Evolutionary conservation across 1,139 yeast genomes (phyloP).

Genomic region (Magnusiomyces suaveolens): DNA sequence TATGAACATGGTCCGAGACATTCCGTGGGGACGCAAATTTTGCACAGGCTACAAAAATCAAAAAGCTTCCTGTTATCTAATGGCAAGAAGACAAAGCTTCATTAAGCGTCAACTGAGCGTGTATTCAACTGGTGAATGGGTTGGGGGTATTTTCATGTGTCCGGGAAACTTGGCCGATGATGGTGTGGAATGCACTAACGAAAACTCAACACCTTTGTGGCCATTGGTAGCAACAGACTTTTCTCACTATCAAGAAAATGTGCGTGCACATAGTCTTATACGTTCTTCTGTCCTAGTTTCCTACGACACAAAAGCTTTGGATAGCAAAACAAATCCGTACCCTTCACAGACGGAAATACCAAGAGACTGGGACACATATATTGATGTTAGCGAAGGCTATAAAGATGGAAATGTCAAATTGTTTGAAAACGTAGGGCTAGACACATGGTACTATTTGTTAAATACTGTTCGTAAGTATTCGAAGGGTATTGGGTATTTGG

Average conservation of each 20-base stretch:
- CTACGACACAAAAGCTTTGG: not conserved
- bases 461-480: not conserved
- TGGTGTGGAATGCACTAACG: not conserved
- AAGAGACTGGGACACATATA: not conserved
- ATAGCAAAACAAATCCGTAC: not conserved
- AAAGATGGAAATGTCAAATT: not conserved
- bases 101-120: not conserved
- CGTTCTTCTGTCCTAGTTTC: not conserved
- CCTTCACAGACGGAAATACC: not conserved
- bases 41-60: slow-evolving; percentile 1
- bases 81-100: not conserved
- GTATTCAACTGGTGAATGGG: not conserved
- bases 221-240: not conserved
- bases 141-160: not conserved
- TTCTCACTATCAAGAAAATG: not conserved
- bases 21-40: slow-evolving; percentile 1
- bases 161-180: not conserved
- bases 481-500: not conserved
- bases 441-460: not conserved
- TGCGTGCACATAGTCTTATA: not conserved
- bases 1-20: not conserved
- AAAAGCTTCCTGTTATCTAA: not conserved
- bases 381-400: not conserved
- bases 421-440: not conserved
- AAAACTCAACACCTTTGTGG: not conserved